Evolutionary conservation across 169 alveolate genomes (phyloP).

Genomic region (Theileria equi): DNA sequence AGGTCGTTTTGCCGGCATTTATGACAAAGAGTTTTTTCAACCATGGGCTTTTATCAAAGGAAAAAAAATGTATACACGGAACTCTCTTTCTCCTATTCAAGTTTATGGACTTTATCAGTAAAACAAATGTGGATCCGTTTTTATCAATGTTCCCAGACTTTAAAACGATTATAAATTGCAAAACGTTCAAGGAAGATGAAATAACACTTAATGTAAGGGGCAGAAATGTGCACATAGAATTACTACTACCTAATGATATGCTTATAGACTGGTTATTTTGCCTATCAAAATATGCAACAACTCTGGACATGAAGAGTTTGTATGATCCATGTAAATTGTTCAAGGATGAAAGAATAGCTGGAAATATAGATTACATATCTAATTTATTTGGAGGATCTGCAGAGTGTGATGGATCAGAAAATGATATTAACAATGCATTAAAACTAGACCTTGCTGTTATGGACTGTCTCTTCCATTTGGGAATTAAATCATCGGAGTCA

Average conservation of each 20-base stretch:
- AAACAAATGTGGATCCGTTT: conserved; percentile 12
- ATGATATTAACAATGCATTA: too few species aligned
- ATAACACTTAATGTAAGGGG: neutral
- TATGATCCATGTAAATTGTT: conserved; percentile 32
- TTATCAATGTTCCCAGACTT: too few species aligned
- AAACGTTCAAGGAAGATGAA: too few species aligned
- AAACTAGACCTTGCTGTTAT: conserved; percentile 18
- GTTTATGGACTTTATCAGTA: conserved; percentile 1
- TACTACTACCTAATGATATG: neutral
- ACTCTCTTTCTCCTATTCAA: conserved; percentile 23
- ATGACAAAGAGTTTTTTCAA: conserved; percentile 14
- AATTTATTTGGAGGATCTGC: neutral
- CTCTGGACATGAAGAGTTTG: conserved; percentile 17
- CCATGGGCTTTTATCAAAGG: conserved; percentile 17
- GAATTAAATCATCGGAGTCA: conserved; percentile 16
- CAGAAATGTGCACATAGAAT: neutral
- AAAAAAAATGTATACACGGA: neutral
- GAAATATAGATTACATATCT: neutral
- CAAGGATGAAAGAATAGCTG: conserved; percentile 15
- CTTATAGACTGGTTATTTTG: conserved; percentile 27
- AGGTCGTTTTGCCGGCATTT: neutral
- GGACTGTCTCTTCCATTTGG: conserved; percentile 11
- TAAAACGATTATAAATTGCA: too few species aligned
- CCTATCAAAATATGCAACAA: conserved; percentile 9
- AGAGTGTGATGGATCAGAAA: too few species aligned